Evolutionary conservation across 352 stramenopile species (phyloP), one percentile per base, ranked within the genome.

Genomic region (Pythium grandisporangium): DNA sequence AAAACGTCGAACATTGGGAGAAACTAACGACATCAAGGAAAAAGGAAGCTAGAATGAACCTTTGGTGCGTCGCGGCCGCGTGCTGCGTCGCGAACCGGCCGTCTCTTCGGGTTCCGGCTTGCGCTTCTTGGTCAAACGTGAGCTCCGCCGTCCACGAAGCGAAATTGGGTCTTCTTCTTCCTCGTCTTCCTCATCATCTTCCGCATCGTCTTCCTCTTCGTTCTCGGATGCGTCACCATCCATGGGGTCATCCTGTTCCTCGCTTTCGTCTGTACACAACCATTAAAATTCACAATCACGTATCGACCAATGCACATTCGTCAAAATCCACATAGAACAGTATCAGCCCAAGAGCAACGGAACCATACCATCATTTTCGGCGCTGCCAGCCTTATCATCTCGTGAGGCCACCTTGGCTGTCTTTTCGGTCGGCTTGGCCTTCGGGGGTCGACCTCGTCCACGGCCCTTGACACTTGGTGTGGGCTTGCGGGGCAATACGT

Each of bases 31-130:
- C 34, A 48, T 33, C 45, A 30, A 52, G 19, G 36, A 6, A 19
- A 54, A 26, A 51, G 16, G 35, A 42, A 40, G 27, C 43, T 61
- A 61, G 26, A 35, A 38, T 50, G 47, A 55, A 61, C 53, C 53
- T 61, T 52, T 55, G 43, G 47, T 36, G 39, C 53, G 46, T 26
- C 53, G 53, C 11, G 53, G 36, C 17, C 43, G 46, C 33, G 36
- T 52, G 41, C 30, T 51, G 37, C 53, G 53, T 2, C 45, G 45
- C 24, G 53, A 25, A 23, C 6, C 40, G 7, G 24, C 13, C 2
- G 35, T 27, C n/a, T 45, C 30, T 22, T 42, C 26, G 8, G 49
- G 39, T 23, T 45, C 42, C 24, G 48, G n/a, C 46, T 61, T 54
- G 36, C 53, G 53, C 22, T 61, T 54, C 23, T 27, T 50, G 6